A percentile compares a stretch with the other conserved stretches of the same genome.
These are phyloP conservation scores for Scheffersomyces stipitis DNA, from an alignment of 805 yeast species.

Conservation along the genomic window DNA sequence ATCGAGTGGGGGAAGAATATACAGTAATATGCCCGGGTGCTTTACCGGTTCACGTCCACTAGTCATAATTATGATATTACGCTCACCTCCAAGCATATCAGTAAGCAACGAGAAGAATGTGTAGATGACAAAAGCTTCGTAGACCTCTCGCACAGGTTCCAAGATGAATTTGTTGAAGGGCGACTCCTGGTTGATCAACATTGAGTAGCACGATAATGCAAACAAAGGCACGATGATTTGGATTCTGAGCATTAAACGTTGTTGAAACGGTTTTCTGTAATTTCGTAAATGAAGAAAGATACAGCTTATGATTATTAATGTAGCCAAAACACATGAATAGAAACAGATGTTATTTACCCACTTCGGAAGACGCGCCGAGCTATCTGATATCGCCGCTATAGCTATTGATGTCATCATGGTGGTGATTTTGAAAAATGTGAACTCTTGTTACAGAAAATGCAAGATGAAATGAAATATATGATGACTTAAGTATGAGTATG, in stretches of 20 bases:
- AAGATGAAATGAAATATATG: too few relatives aligned
- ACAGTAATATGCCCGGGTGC: conserved; percentile 60
- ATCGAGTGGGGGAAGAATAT: conserved; percentile 60
- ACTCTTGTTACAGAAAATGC: too few relatives aligned
- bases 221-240: conserved; percentile 80
- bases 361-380: conserved; percentile 13
- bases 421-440: too few relatives aligned
- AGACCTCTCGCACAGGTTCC: conserved; percentile 82
- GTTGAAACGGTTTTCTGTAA: conserved; percentile 87
- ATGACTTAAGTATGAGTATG: too few relatives aligned
- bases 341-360: conserved; percentile 19
- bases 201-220: conserved; percentile 65
- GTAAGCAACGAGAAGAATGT: conserved; percentile 86
- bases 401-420: too few relatives aligned
- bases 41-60: conserved; percentile 69
- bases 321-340: conserved; percentile 21
- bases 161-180: conserved; percentile 43
- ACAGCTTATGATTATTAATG: conserved; percentile 19
- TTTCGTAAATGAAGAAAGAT: conserved; percentile 46
- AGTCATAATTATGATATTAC: conserved; percentile 70
- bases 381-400: too few relatives aligned
- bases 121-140: conserved; percentile 94
- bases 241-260: conserved; percentile 79
- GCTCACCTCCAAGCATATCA: conserved; percentile 87
- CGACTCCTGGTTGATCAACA: conserved; percentile 47